Base-by-base conservation (phyloP, 2,329 filamentous ascomycete species). In the Fusarium sp. region DNA sequence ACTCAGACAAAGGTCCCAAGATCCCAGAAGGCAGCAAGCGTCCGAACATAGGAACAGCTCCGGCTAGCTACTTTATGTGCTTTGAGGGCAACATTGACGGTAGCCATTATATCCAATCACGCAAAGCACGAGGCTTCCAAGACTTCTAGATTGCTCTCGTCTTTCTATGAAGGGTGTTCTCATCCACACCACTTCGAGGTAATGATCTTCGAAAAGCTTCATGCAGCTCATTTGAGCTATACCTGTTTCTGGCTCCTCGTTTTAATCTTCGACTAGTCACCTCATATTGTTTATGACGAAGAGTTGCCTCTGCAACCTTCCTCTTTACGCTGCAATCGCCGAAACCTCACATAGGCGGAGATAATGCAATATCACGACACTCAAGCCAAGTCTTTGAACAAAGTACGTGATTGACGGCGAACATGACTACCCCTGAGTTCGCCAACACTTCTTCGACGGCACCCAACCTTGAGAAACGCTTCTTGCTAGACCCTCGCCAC, bases 1-100 rank as follows among this genome's bases (percentile, higher is more conserved):
- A 52, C 46, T 20, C 41, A 39, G 54, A 53, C 62, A 67, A 69
- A 55, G 67, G 63, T 41, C 42, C 54, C 54, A 29, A 28, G 24
- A 28, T 23, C 47, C 20, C 12, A 37, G 29, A 46, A 38, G 12
- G 20, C 16, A 48, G 7, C 13, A 28, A 23, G 20, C 35, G 23
- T 20, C n/a, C 28, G 18, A 6, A 8, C 28, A 55, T 21, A 37
- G 23, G 23, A 38, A 20, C 16, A 23, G 3, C 64, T 37, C 23
- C 12, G 23, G 6, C 31, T 42, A 35, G n/a, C n/a, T 26, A 21
- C 28, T 21, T 18, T 43, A 21, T 48, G 18, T 20, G 20, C 21
- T 11, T 24, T 20, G 24, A 52, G 13, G 21, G 38, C 12, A 42
- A 44, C 39, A 26, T 23, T 16, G 35, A 23, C 48, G n/a, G 50